Evolutionary conservation across 179 eudicot genomes (phyloP), one percentile per base, ranked within the genome.

Genomic region (Camellia oleifera): DNA sequence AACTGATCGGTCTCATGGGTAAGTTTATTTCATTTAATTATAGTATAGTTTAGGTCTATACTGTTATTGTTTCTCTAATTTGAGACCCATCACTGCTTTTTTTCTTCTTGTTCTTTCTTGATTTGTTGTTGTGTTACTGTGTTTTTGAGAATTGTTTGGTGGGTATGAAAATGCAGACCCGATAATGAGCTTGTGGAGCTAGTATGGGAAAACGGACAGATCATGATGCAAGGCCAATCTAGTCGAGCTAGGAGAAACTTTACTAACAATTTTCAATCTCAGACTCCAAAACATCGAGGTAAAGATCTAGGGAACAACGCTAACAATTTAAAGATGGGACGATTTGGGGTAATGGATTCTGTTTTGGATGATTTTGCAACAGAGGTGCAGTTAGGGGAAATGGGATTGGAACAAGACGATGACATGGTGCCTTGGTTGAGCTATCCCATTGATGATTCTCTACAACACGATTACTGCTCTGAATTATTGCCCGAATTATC

Each of bases 341-440:
- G 88, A 69, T 86, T 84, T 77, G 86, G 90, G 68, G 66, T 75
- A 52, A 76, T 85, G 71, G 91, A 83, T 76, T 79, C 89, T 53
- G 10, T 81, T 15, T 40, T 85, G 58, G 78, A 84, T 82, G 90
- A 90, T 85, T 83, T 84, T 20, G 58, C 87, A 12, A 70, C 87
- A 23, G 75, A 88, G 3, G 92, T 83, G 74, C 88, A 93, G 3
- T 86, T 91, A 23, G 85, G 81, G 42, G 91, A 85, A 14, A 54
- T 85, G 77, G 90, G 83, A 52, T 83, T 87, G 77, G 89, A 79
- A 75, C 91, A 86, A 80, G 95, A 87, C 76, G 93, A 83, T 84
- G 94, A 92, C 14, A 85, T 87, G 84, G 91, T 81, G 13, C 93
- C 95, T 54, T 93, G 99, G 99, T 88, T 95, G 77, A 88, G 75